These are phyloP conservation scores for Hypoxylon trugodes DNA, from an alignment of 495 filamentous ascomycete species.

Conservation along the genomic window DNA sequence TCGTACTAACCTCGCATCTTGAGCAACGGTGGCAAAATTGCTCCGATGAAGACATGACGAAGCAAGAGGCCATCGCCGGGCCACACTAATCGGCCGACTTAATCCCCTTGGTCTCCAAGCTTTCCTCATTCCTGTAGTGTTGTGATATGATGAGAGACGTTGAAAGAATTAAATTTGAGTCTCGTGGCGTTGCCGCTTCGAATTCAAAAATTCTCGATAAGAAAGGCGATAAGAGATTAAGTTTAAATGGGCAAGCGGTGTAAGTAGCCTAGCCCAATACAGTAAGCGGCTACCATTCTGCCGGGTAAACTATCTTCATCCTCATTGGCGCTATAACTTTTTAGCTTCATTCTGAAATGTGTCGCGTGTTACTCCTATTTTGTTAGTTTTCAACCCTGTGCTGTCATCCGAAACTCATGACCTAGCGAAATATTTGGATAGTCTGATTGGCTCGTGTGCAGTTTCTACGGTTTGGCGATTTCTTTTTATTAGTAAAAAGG, in stretches of 20 bases:
- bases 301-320: slow-evolving; percentile 26
- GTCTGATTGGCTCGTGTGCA: too few species aligned
- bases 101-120: slow-evolving; percentile 47
- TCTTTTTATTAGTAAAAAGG: too few species aligned
- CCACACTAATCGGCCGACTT: slow-evolving; percentile 32
- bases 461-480: too few species aligned
- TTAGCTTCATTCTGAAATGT: too few species aligned
- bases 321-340: neutral
- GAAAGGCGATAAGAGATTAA: slow-evolving; percentile 22
- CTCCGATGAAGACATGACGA: slow-evolving; percentile 25
- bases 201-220: slow-evolving; percentile 32
- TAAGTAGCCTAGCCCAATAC: neutral
- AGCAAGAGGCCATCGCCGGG: slow-evolving; percentile 19
- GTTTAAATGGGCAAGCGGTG: slow-evolving; percentile 15
- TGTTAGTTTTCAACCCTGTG: too few species aligned
- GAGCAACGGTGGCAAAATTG: slow-evolving; percentile 50
- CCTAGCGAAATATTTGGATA: too few species aligned
- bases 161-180: slow-evolving; percentile 1
- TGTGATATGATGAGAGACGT: neutral
- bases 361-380: too few species aligned
- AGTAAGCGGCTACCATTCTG: slow-evolving; percentile 26
- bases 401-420: too few species aligned
- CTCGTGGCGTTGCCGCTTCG: slow-evolving; percentile 4
- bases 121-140: slow-evolving; percentile 43
- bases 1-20: slow-evolving; percentile 45